Base-by-base conservation (phyloP, 1,284 basidiomycete genomes). In the Cutaneotrichosporon sp. region DNA sequence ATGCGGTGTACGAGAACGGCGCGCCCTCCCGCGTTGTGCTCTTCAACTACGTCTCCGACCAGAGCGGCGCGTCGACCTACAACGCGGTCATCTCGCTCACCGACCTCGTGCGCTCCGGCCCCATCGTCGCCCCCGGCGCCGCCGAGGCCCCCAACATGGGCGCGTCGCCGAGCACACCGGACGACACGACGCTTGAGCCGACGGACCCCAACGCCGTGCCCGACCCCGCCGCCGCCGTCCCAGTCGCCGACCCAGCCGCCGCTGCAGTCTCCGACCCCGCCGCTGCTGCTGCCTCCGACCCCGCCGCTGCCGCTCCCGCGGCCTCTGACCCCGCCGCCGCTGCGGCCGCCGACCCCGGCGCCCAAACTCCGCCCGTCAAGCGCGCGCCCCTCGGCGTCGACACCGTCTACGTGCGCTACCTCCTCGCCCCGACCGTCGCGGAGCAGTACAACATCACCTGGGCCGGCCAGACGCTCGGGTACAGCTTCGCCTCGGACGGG, bases 361-460 rank as follows among this genome's bases (percentile, higher is more conserved):
- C 13, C 38, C 38, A 42, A 42, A 5, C 38, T n/a, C 25, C 45
- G 24, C 45, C 20, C 20, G 13, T 24, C 22, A 47, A 24, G 25
- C 45, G 45, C 45, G 45, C 45, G 5, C 45, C 8, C 7, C 45
- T 25, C 45, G 22, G 22, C 13, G 13, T 24, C 43, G 9, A 36
- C 52, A 22, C n/a, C 29, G 51, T 36, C 18, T 33, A 13, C 8
- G 71, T 67, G 13, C 71, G 81, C 51, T 84, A 83, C 66, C 67
- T 84, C 52, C 55, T 72, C 18, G 81, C 82, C 5, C 53, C 69
- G 0, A 72, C 81, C 0, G 86, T 89, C 2, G 79, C 84, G 4
- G 83, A 86, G 64, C 89, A 88, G 70, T 82, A 81, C 65, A 87
- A 89, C 74, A 86, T 89, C 68, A 88, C 86, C 1, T 92, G 89